These are phyloP conservation scores for Tuber indicum DNA, from an alignment of 495 filamentous ascomycete genomes.

Conservation along the genomic window DNA sequence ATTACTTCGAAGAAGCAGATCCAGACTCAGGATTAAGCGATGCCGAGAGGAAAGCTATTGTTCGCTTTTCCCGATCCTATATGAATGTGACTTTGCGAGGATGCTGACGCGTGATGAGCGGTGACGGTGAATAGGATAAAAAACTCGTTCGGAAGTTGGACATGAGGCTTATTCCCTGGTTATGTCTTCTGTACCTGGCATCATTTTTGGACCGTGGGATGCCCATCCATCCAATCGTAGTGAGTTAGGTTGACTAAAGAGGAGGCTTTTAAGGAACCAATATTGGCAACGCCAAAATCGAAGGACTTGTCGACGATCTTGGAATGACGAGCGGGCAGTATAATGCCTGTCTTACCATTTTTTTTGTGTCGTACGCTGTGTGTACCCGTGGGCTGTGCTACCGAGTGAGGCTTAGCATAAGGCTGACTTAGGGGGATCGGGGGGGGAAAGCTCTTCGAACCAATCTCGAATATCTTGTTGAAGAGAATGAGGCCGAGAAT, in stretches of 20 bases:
- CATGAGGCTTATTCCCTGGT: conserved; percentile 65
- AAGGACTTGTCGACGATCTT: conserved; percentile 60
- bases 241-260: neutral
- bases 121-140: conserved; percentile 51
- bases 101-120: conserved; percentile 1
- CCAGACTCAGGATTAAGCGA: conserved; percentile 63
- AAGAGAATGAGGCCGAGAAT: conserved; percentile 68
- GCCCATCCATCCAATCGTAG: neutral
- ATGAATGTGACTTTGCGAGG: neutral
- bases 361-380: conserved; percentile 79
- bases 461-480: conserved; percentile 78
- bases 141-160: conserved; percentile 66
- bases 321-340: conserved; percentile 63
- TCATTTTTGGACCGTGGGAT: conserved; percentile 69
- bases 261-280: conserved; percentile 47
- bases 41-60: conserved; percentile 61
- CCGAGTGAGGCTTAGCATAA: neutral
- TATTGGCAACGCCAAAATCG: conserved; percentile 85
- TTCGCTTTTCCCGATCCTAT: conserved; percentile 43
- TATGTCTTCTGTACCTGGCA: conserved; percentile 68
- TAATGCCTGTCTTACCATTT: conserved; percentile 72
- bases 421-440: conserved; percentile 11
- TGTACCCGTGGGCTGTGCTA: neutral
- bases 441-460: conserved; percentile 58
- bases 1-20: conserved; percentile 43